phyloP scores from a whole-genome alignment of 2,329 filamentous ascomycete species.

The Pseudopithomyces chartarum region DNA sequence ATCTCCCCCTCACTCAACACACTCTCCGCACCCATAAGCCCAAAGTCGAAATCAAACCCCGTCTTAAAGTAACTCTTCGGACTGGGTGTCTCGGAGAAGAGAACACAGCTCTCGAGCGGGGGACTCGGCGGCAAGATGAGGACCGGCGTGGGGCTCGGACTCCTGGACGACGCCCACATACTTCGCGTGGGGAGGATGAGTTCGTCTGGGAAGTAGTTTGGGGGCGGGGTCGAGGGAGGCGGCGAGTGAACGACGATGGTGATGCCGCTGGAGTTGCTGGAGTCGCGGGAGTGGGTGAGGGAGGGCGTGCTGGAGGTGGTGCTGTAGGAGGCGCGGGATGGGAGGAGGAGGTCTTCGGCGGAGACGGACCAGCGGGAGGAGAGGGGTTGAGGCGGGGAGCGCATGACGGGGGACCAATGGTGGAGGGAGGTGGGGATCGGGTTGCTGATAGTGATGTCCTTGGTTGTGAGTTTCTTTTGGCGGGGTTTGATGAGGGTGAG shows the following conservation, averaged over 20 bases:
- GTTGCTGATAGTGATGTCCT: conserved; percentile 11
- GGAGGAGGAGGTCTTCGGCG: conserved; percentile 6
- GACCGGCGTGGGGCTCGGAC: background rate
- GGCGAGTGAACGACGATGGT: conserved; percentile 12
- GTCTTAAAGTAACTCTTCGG: conserved; percentile 9
- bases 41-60: conserved; percentile 1
- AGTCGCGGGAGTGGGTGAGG: conserved; percentile 3
- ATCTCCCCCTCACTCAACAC: conserved; percentile 1
- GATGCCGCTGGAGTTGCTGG: conserved; percentile 1
- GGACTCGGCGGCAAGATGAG: background rate
- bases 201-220: conserved; percentile 6
- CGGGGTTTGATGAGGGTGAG: conserved; percentile 7
- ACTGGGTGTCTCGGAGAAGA: conserved; percentile 4
- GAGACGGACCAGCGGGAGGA: conserved; percentile 8
- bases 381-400: conserved; percentile 2
- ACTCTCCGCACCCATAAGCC: background rate
- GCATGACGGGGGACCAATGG: conserved; percentile 4
- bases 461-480: conserved; percentile 11
- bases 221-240: conserved; percentile 6
- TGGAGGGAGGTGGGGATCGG: conserved; percentile 8
- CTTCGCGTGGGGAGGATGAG: background rate
- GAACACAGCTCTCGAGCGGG: background rate
- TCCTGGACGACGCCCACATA: background rate
- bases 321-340: background rate
- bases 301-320: background rate